phyloP scores from a whole-genome alignment of 352 stramenopile genomes.

The Globisporangium perplexum region DNA sequence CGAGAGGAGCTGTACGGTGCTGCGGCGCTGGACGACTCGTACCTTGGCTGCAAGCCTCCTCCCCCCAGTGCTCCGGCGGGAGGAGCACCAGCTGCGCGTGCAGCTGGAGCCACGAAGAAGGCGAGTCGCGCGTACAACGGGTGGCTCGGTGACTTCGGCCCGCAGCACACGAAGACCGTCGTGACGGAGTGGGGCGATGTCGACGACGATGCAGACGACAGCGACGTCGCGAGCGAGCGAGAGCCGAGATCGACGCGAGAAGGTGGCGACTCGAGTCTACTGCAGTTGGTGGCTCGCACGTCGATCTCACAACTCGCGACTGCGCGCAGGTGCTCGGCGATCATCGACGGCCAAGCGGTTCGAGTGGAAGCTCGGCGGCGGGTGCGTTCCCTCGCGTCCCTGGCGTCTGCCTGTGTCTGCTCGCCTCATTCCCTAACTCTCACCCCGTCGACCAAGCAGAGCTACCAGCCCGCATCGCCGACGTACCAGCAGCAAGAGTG shows the following conservation, averaged over 20 bases:
- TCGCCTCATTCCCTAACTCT: not conserved
- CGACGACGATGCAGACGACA: conserved; percentile 12
- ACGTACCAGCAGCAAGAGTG: not conserved
- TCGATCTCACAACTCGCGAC: not conserved
- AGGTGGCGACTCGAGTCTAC: not conserved
- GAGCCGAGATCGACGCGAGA: not conserved
- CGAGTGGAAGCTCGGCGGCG: conserved; percentile 59
- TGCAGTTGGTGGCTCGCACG: not conserved
- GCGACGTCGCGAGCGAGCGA: not conserved
- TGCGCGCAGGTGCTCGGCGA: not conserved
- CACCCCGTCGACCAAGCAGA: not conserved
- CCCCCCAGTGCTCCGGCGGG: not conserved
- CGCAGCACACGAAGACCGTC: conserved; percentile 68
- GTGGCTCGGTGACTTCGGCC: conserved; percentile 73
- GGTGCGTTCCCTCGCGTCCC: conserved; percentile 22
- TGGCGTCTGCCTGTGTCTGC: not conserved
- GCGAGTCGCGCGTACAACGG: conserved; percentile 37
- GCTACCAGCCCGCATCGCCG: not conserved
- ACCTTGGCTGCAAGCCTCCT: conserved; percentile 39
- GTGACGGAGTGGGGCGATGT: conserved; percentile 36
- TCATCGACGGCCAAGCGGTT: conserved; percentile 14
- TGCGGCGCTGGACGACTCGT: conserved; percentile 33
- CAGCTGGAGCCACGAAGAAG: conserved; percentile 12
- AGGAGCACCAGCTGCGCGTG: not conserved
- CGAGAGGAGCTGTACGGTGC: conserved; percentile 64